Conservation (phyloP, 192 early-diverging fungal species). For the Oehlia diaphana region DNA sequence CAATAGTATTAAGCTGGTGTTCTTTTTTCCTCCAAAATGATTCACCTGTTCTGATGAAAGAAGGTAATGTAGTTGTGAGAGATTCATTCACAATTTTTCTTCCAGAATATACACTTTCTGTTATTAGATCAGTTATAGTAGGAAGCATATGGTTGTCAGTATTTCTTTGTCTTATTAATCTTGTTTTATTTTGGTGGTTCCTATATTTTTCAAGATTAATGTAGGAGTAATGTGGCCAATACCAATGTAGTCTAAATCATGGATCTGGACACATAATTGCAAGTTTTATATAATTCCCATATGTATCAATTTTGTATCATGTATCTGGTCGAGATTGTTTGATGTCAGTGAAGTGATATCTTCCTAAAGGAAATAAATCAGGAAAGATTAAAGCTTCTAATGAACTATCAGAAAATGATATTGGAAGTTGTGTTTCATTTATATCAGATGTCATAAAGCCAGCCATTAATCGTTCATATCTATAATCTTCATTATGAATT, state of each 20-base stretch:
- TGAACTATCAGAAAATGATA: too few species aligned
- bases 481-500: too few species aligned
- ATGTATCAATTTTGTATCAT: background rate
- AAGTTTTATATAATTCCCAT: conserved; percentile 18
- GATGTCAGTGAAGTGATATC: background rate
- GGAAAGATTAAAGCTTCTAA: background rate
- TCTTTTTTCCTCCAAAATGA: conserved; percentile 4
- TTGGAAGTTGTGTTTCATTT: too few species aligned
- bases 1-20: conserved; percentile 7
- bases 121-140: too few species aligned
- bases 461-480: too few species aligned
- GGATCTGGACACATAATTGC: conserved; percentile 7
- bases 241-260: conserved; percentile 4
- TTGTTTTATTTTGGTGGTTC: background rate
- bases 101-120: too few species aligned
- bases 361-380: background rate
- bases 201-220: background rate
- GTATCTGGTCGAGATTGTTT: background rate
- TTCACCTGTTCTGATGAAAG: background rate
- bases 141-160: too few species aligned
- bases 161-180: too few species aligned
- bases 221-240: conserved; percentile 10
- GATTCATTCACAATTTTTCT: too few species aligned
- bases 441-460: too few species aligned
- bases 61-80: background rate